These are phyloP conservation scores for Lunasporangiospora selenospora DNA, from an alignment of 192 early-diverging fungal species.

Conservation along the genomic window DNA sequence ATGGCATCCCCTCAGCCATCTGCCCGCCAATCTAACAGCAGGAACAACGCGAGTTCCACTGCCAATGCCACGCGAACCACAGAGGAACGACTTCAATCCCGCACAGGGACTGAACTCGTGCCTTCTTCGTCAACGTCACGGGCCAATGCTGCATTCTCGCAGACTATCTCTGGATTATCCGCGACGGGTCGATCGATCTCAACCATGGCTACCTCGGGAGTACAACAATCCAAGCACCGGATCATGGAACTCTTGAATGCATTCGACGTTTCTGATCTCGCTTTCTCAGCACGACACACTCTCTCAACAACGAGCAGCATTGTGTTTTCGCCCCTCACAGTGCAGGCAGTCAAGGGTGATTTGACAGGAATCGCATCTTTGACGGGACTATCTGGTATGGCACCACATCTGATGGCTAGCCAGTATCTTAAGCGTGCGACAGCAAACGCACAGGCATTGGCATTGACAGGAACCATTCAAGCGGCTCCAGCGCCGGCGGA, in stretches of 20 bases:
- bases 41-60: too few relatives aligned
- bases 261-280: conserved; percentile 39
- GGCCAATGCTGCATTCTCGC: conserved; percentile 19
- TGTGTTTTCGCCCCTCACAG: conserved; percentile 60
- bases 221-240: conserved; percentile 34
- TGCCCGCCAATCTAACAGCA: too few relatives aligned
- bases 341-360: conserved; percentile 58
- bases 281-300: conserved; percentile 30
- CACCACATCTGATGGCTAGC: conserved; percentile 56
- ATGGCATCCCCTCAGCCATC: too few relatives aligned
- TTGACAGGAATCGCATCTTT: conserved; percentile 52
- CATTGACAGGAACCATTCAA: conserved; percentile 17
- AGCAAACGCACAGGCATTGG: conserved; percentile 23
- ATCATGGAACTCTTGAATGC: conserved; percentile 42
- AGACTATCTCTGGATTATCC: conserved; percentile 39
- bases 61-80: too few relatives aligned
- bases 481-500: conserved; percentile 25
- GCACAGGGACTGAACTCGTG: too few relatives aligned
- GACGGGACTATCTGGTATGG: conserved; percentile 50
- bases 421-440: conserved; percentile 37
- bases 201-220: conserved; percentile 32
- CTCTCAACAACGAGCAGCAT: conserved; percentile 49
- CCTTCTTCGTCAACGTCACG: too few relatives aligned
- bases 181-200: conserved; percentile 31
- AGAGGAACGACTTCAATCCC: too few relatives aligned